Evolutionary conservation across 495 filamentous ascomycete species (phyloP), one percentile per base, ranked within the genome.

Genomic region (Trichoderma virens): DNA sequence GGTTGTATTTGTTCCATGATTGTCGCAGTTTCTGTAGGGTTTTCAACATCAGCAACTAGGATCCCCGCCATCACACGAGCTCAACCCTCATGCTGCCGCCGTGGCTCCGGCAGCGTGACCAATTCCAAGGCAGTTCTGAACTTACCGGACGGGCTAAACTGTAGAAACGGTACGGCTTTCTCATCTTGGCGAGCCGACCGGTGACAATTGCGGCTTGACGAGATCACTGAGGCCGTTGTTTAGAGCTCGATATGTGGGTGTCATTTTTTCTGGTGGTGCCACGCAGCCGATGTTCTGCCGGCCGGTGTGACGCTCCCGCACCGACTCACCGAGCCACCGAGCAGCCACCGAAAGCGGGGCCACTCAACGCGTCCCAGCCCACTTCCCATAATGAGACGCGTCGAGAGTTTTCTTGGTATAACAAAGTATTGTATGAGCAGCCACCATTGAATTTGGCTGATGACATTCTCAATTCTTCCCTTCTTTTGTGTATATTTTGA

Each of bases 1-100:
- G 82, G 71, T 95, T 97, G 82, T 91, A 93, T 77, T 96, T 96
- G 79, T 91, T 95, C 95, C 93, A 97, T 83, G 90, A 92, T 83
- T 93, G 91, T 66, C 94, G 89, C 75, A 97, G 71, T 89, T 91
- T 94, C 94, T 97, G 66, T 6, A 61, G 30, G 13, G 59, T 9
- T 28, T 56, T 16, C 25, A 18, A 56, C 9, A 18, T 56, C 51
- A 56, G 51, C 30, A 56, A 30, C 25, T n/a, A 30, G 27, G 51
- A 56, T 56, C 51, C 51, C 51, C 51, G 51, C 51, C 51, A 56
- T 28, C 51, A 56, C 11, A 28, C 2, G 23, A 18, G 51, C 25
- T 13, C 51, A 56, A 56, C 13, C 20, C 11, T 14, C 5, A 25
- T 25, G 27, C 51, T 13, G 25, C 25, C 5, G 45, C n/a, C n/a